These are phyloP conservation scores for Esteya vermicola DNA, from an alignment of 2,329 filamentous ascomycete species.

Conservation along the genomic window DNA sequence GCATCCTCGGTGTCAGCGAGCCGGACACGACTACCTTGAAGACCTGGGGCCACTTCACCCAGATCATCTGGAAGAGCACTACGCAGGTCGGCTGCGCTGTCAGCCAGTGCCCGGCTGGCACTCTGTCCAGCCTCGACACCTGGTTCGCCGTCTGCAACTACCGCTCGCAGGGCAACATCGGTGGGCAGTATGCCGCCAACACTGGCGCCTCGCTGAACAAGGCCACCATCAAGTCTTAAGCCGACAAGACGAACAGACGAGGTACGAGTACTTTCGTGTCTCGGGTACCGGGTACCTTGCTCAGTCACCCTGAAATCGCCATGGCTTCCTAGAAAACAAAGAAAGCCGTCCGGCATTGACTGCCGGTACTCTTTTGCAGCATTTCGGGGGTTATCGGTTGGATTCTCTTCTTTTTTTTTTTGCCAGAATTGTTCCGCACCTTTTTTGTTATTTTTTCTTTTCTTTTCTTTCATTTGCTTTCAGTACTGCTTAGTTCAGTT, in stretches of 20 bases:
- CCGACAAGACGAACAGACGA: background rate
- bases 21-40: conserved; percentile 51
- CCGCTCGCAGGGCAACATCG: conserved; percentile 42
- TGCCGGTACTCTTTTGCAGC: conserved; percentile 4
- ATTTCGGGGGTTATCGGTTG: too few species aligned
- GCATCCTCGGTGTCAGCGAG: conserved; percentile 43
- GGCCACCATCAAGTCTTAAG: conserved; percentile 13
- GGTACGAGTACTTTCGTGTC: too few species aligned
- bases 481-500: background rate
- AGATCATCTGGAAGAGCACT: conserved; percentile 57
- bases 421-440: background rate
- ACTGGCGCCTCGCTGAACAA: conserved; percentile 28
- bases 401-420: background rate
- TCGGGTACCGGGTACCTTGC: too few species aligned
- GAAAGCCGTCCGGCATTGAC: too few species aligned
- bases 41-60: conserved; percentile 60
- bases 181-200: conserved; percentile 34
- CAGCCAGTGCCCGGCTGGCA: conserved; percentile 36
- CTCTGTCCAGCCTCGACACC: conserved; percentile 34
- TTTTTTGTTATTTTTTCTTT: conserved; percentile 2
- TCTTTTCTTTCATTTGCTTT: background rate
- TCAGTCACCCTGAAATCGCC: too few species aligned
- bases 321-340: too few species aligned
- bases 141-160: conserved; percentile 88
- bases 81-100: conserved; percentile 49